Percentiles rank a stretch among this genome's conserved stretches.
Conservation (phyloP, 495 filamentous ascomycete genomes). For the Xylaria telfairii region DNA sequence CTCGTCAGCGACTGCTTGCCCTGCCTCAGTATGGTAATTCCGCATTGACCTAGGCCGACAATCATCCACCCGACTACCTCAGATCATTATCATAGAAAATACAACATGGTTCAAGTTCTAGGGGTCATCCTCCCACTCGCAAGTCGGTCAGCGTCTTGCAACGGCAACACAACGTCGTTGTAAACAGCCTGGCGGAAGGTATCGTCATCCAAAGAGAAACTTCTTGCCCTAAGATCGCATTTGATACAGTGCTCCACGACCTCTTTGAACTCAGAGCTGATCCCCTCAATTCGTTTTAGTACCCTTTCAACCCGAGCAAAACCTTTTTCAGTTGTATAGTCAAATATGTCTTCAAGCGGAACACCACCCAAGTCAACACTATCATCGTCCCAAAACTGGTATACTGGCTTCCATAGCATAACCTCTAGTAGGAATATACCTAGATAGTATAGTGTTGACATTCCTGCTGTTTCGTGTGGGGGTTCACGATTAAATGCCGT, state of each 20-base stretch:
- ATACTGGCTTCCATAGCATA: conserved; percentile 18
- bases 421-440: conserved; percentile 8
- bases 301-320: conserved; percentile 16
- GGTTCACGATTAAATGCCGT: neutral
- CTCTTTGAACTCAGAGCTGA: conserved; percentile 9
- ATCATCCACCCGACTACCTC: too few relatives aligned
- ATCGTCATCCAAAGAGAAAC: conserved; percentile 18
- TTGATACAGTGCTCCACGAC: conserved; percentile 22
- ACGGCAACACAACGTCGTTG: conserved; percentile 9
- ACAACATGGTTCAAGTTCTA: too few relatives aligned
- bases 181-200: conserved; percentile 18
- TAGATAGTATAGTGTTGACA: conserved; percentile 9
- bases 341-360: conserved; percentile 11
- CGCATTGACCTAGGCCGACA: too few relatives aligned
- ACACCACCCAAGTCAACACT: neutral
- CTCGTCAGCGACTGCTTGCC: too few relatives aligned
- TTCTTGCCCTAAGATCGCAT: conserved; percentile 6
- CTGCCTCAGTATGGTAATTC: too few relatives aligned
- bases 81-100: too few relatives aligned
- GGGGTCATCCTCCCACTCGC: conserved; percentile 18
- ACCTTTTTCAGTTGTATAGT: conserved; percentile 15
- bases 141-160: conserved; percentile 14
- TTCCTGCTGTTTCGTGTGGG: conserved; percentile 10
- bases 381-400: conserved; percentile 14
- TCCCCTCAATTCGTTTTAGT: conserved; percentile 18